phyloP scores from a whole-genome alignment of 2,329 filamentous ascomycete species.

The Calonectria multiphialidica region DNA sequence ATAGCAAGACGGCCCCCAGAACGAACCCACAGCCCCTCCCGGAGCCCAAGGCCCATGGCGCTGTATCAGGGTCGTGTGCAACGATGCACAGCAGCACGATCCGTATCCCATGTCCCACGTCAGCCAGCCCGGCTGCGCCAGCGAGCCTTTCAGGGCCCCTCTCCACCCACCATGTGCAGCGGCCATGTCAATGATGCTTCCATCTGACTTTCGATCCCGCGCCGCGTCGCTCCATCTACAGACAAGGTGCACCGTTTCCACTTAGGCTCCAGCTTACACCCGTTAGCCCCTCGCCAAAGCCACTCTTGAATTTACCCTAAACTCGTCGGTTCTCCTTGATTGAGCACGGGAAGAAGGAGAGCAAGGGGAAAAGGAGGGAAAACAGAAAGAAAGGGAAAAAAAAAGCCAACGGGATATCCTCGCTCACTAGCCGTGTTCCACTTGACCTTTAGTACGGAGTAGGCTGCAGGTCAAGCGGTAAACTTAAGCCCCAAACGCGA shows the following conservation, averaged over 20 bases:
- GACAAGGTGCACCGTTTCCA: background rate
- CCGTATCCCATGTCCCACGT: conserved; percentile 17
- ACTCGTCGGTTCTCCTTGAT: background rate
- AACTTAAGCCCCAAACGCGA: background rate
- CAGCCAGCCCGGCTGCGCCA: conserved; percentile 2
- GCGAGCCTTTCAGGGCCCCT: conserved; percentile 1
- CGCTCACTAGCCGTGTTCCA: background rate
- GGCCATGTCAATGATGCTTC: conserved; percentile 18
- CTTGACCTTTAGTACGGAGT: background rate
- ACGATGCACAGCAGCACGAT: background rate
- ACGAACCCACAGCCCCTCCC: background rate
- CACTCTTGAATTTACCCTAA: background rate
- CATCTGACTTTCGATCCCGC: conserved; percentile 22
- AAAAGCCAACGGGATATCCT: background rate
- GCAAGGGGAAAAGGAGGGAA: background rate
- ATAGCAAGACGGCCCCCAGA: background rate
- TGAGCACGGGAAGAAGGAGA: background rate
- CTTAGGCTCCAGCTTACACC: background rate
- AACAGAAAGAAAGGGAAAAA: background rate
- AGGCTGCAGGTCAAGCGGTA: background rate
- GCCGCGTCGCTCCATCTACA: background rate
- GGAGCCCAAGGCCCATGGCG: background rate
- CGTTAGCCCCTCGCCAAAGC: background rate
- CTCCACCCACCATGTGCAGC: conserved; percentile 14
- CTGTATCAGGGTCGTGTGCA: background rate